Percentiles rank a stretch among this genome's conserved stretches.
These are phyloP conservation scores for Leucocoprinus birnbaumii DNA, from an alignment of 768 basidiomycete genomes.

Conservation along the genomic window DNA sequence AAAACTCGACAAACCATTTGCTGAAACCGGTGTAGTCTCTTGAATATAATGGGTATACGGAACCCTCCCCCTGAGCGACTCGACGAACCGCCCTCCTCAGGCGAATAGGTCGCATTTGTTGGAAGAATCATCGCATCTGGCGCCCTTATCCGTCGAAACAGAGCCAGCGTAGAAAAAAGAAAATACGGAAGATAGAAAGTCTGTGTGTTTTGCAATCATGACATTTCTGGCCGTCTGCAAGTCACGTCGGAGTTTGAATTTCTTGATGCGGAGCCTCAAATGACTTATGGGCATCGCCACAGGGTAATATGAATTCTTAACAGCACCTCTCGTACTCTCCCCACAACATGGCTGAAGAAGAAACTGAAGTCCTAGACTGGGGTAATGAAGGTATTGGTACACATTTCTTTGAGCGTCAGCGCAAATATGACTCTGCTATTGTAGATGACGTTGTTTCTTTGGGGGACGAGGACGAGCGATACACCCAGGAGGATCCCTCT, in stretches of 20 bases:
- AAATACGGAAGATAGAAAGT: background rate
- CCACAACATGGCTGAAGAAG: constrained; percentile 59
- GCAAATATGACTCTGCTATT: constrained; percentile 39
- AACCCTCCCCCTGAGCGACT: constrained; percentile 8
- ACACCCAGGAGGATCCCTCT: constrained; percentile 23
- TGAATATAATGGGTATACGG: constrained; percentile 71
- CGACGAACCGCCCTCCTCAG: constrained; percentile 35
- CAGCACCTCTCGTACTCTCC: constrained; percentile 12
- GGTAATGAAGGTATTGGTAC: constrained; percentile 39
- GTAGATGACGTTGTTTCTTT: constrained; percentile 61
- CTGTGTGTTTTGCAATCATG: constrained; percentile 5
- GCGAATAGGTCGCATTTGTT: constrained; percentile 32
- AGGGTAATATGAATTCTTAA: background rate
- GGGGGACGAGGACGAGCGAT: constrained; percentile 68
- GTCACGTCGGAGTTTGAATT: constrained; percentile 19
- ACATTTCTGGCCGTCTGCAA: background rate
- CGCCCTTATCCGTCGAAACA: constrained; percentile 32
- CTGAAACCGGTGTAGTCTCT: constrained; percentile 75
- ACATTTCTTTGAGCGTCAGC: constrained; percentile 13
- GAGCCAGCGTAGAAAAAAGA: constrained; percentile 29
- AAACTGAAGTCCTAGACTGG: constrained; percentile 73
- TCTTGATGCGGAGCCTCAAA: constrained; percentile 23
- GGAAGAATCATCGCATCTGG: constrained; percentile 38
- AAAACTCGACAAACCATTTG: constrained; percentile 67
- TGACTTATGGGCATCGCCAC: constrained; percentile 4